phyloP scores from a whole-genome alignment of 106 monocot species.

The Agapanthus africanus region DNA sequence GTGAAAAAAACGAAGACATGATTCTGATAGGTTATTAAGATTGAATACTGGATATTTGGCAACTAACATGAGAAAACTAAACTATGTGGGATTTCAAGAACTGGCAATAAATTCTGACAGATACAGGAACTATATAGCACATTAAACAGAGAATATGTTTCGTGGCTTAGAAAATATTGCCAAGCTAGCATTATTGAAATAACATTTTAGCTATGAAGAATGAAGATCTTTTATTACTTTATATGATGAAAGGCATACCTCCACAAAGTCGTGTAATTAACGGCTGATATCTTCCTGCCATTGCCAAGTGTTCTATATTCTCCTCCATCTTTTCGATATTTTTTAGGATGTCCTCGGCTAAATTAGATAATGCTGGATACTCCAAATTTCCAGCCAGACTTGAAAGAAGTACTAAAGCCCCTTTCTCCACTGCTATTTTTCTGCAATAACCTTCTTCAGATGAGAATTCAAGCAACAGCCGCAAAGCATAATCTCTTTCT shows the following conservation, averaged over 20 bases:
- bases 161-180: neutral
- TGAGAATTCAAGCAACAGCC: constrained; percentile 44
- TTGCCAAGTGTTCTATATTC: constrained; percentile 34
- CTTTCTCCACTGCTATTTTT: constrained; percentile 40
- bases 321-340: constrained; percentile 38
- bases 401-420: constrained; percentile 45
- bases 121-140: neutral
- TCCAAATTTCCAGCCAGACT: constrained; percentile 31
- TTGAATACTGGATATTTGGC: too few species aligned
- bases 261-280: constrained; percentile 23
- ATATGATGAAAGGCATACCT: constrained; percentile 17
- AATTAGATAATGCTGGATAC: constrained; percentile 30
- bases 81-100: neutral
- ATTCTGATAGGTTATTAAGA: too few species aligned
- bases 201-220: neutral
- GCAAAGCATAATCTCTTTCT: constrained; percentile 42
- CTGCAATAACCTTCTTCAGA: constrained; percentile 26
- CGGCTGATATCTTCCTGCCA: constrained; percentile 48
- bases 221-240: neutral
- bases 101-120: neutral
- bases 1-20: too few species aligned
- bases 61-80: too few species aligned
- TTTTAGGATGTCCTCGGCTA: constrained; percentile 38
- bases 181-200: neutral
- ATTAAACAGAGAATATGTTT: neutral